Evolutionary conservation across 768 basidiomycete species (phyloP), one percentile per base, ranked within the genome.

Genomic region (Trametes coccinea): DNA sequence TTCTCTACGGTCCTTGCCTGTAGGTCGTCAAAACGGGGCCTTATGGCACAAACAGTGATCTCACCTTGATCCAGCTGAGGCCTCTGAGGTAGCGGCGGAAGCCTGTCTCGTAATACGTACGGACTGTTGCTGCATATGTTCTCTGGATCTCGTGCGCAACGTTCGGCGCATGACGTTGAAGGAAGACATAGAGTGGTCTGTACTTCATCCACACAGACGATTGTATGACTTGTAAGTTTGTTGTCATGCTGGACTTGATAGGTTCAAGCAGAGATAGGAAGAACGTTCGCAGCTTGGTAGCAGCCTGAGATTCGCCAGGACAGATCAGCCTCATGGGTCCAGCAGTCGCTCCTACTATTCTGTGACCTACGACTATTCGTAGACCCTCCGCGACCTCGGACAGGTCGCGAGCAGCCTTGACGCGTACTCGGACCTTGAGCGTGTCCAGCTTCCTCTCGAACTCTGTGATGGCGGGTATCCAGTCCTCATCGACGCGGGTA

Each of bases 41-140:
- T 34, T 6, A 16, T 8, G 4, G 2, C 22, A 41, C 7, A 30
- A 30, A 14, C n/a, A 16, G 45, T 14, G 11, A 11, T 3, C 76
- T 51, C 46, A 90, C 90, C 81, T 90, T 92, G 53, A 98, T 81
- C 74, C 80, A 85, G 39, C 86, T 84, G 49, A 99, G 77, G 70
- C 88, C 89, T 47, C 97, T 81, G 27, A 87, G 82, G 72, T 98
- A 99, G 45, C 97, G 79, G 63, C 97, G 79, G 72, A 98, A 95
- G 0, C 90, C 93, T 22, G 97, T 98, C 76, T 99, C 97, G 61
- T 94, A 98, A 72, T 97, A 99, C 22, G 92, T 83, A 43, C 95
- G 86, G 13, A 92, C 89, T 30, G 90, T 85, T 37, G 83, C 83
- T 31, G 90, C 77, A 72, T 99, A 99, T 2, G 92, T 88, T 53